Conservation (phyloP, 495 filamentous ascomycete species). For the Aspergillus heteromorphus region DNA sequence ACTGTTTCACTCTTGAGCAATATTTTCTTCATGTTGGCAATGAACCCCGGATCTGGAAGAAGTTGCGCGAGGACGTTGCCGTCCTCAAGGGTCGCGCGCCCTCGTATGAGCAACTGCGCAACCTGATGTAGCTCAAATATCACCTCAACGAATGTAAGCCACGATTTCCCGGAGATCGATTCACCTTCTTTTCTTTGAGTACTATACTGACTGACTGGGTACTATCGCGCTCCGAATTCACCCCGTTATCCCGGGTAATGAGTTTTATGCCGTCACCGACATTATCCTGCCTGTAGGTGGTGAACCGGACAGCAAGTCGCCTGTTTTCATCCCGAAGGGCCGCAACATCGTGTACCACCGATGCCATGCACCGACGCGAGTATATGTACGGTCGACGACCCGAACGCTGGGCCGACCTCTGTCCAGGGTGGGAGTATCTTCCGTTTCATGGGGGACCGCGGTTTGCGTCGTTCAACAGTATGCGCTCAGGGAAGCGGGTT, state of each 20-base stretch:
- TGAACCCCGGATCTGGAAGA: slow-evolving; percentile 36
- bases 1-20: slow-evolving; percentile 54
- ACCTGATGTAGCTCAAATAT: slow-evolving; percentile 74
- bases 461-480: slow-evolving; percentile 70
- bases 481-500: slow-evolving; percentile 67
- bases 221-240: slow-evolving; percentile 52
- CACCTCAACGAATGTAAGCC: slow-evolving; percentile 30
- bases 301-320: slow-evolving; percentile 58
- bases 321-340: slow-evolving; percentile 59
- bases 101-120: slow-evolving; percentile 61
- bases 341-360: slow-evolving; percentile 46
- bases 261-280: slow-evolving; percentile 59
- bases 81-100: slow-evolving; percentile 6
- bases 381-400: slow-evolving; percentile 43
- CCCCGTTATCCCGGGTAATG: slow-evolving; percentile 68
- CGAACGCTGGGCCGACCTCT: slow-evolving; percentile 56
- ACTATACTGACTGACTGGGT: slow-evolving; percentile 3
- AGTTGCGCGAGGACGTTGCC: slow-evolving; percentile 49
- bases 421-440: slow-evolving; percentile 57
- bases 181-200: background rate
- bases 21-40: slow-evolving; percentile 51
- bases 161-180: background rate
- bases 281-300: slow-evolving; percentile 71
- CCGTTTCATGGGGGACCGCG: slow-evolving; percentile 72
- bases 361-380: slow-evolving; percentile 65